A percentile compares a stretch with the other conserved stretches of the same genome.
Evolutionary conservation across 352 stramenopile species (phyloP).

Genomic region (Phytophthora litchii): DNA sequence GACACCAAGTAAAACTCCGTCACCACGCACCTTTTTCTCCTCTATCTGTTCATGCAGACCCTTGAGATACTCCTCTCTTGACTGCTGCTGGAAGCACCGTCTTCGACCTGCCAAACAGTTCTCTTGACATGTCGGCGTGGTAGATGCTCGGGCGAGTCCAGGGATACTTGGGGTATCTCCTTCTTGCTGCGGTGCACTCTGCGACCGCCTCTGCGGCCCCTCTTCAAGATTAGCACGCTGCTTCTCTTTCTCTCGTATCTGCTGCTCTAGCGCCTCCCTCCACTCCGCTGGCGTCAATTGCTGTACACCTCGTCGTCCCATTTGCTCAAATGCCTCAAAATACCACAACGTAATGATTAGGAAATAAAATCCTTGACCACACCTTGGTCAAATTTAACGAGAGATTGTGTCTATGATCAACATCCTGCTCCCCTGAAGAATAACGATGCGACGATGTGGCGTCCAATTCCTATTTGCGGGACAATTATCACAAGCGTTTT

Average conservation of each 20-base stretch:
- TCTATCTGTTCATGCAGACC: constrained; percentile 56
- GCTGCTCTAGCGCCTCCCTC: constrained; percentile 50
- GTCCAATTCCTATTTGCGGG: no score
- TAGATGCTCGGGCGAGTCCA: constrained; percentile 13
- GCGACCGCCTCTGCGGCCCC: constrained; percentile 9
- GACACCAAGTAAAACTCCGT: background rate
- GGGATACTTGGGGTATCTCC: background rate
- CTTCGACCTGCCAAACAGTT: constrained; percentile 8
- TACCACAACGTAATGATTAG: no score
- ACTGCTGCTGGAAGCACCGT: constrained; percentile 7
- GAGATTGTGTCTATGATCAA: no score
- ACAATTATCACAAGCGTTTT: no score
- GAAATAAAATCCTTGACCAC: no score
- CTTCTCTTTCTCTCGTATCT: constrained; percentile 55
- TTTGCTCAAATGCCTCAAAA: constrained; percentile 10
- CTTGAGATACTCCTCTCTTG: constrained; percentile 46
- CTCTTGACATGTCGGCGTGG: background rate
- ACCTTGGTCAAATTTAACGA: no score
- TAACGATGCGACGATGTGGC: no score
- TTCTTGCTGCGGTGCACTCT: constrained; percentile 30
- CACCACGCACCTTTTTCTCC: constrained; percentile 47
- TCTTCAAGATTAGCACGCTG: constrained; percentile 2
- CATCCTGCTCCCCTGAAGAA: no score
- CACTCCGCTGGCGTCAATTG: constrained; percentile 48
- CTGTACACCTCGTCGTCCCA: constrained; percentile 41